Conservation (phyloP, 257 asterid genomes). For the Gentiana dahurica region DNA sequence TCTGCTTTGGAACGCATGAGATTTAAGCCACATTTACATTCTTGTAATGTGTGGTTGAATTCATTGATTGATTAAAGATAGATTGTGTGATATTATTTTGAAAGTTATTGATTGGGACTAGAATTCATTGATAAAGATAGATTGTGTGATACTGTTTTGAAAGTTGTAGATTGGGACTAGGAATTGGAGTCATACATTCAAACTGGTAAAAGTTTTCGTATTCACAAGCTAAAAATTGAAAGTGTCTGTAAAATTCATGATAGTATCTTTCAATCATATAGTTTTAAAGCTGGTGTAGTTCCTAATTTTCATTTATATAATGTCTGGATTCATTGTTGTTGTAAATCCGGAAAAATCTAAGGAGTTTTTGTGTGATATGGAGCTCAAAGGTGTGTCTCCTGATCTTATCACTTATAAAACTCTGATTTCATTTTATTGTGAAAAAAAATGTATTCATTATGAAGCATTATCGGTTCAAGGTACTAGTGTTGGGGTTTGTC, state of each 20-base stretch:
- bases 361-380: slow-evolving; percentile 63
- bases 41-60: slow-evolving; percentile 73
- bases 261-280: slow-evolving; percentile 43
- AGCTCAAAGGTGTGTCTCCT: slow-evolving; percentile 41
- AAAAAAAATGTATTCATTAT: slow-evolving; percentile 69
- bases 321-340: slow-evolving; percentile 78
- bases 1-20: slow-evolving; percentile 85
- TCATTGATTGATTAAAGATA: slow-evolving; percentile 24
- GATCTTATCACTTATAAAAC: slow-evolving; percentile 79
- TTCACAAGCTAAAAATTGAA: too few relatives aligned
- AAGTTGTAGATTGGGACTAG: slow-evolving; percentile 6
- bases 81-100: too few relatives aligned
- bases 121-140: slow-evolving; percentile 35
- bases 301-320: slow-evolving; percentile 71
- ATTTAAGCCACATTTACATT: slow-evolving; percentile 61
- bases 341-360: slow-evolving; percentile 68
- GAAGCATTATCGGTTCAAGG: slow-evolving; percentile 80
- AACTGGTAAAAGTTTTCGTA: too few relatives aligned
- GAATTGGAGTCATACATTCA: too few relatives aligned
- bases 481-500: not conserved
- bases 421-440: slow-evolving; percentile 70
- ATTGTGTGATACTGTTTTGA: slow-evolving; percentile 61
- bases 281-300: slow-evolving; percentile 41
- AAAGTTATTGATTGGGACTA: too few relatives aligned
- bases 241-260: too few relatives aligned